Conservation (phyloP, 208 protist species). For the Wallacemonas rigidus region DNA sequence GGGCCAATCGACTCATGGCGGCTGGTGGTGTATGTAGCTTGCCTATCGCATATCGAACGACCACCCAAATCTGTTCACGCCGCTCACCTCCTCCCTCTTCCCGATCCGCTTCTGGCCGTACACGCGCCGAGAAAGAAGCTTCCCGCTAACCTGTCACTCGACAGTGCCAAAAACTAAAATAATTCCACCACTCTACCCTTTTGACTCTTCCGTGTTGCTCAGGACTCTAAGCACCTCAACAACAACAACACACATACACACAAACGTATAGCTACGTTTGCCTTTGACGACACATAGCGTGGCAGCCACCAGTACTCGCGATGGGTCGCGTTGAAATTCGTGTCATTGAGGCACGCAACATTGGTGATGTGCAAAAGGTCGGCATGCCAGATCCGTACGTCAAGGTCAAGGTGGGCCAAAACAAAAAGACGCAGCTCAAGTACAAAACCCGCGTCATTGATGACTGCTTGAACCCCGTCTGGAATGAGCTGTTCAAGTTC, state of each 20-base stretch:
- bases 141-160: too few relatives aligned
- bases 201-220: too few relatives aligned
- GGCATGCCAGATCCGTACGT: slow-evolving; percentile 68
- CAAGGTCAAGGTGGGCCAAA: slow-evolving; percentile 43
- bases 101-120: too few relatives aligned
- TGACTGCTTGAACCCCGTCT: slow-evolving; percentile 58
- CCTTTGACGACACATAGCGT: background rate
- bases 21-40: too few relatives aligned
- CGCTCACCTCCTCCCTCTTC: too few relatives aligned
- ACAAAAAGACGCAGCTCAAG: slow-evolving; percentile 46
- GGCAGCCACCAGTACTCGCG: background rate
- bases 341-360: slow-evolving; percentile 58
- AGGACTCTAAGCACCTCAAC: too few relatives aligned
- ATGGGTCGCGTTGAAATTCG: slow-evolving; percentile 79
- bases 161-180: too few relatives aligned
- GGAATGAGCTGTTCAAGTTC: slow-evolving; percentile 80
- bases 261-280: slow-evolving; percentile 10
- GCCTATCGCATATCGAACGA: too few relatives aligned
- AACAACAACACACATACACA: slow-evolving; percentile 8
- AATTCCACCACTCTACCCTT: too few relatives aligned
- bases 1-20: too few relatives aligned
- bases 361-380: slow-evolving; percentile 48
- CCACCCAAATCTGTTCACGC: too few relatives aligned
- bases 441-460: slow-evolving; percentile 42
- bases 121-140: too few relatives aligned